A percentile compares a stretch with the other conserved stretches of the same genome.
These are phyloP conservation scores for Fraxinus cuspidata DNA, from an alignment of 257 asterid species.

Conservation along the genomic window DNA sequence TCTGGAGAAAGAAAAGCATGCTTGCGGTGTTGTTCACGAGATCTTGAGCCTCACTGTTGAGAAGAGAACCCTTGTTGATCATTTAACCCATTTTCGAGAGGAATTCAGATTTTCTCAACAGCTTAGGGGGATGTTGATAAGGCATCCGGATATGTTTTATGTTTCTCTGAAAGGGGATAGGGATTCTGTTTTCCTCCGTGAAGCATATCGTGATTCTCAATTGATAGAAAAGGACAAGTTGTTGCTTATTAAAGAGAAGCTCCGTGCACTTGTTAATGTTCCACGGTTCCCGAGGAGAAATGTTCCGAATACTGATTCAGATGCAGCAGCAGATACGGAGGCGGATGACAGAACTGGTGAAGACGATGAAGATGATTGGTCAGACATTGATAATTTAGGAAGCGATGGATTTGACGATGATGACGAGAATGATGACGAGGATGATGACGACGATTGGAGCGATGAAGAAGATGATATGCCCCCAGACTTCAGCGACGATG, in stretches of 20 bases:
- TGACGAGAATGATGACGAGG: constrained; percentile 42
- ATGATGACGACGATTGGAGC: constrained; percentile 57
- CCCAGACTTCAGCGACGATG: constrained; percentile 67
- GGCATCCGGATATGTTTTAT: constrained; percentile 98
- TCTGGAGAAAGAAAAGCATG: constrained; percentile 81
- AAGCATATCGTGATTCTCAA: constrained; percentile 89
- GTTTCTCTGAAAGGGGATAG: constrained; percentile 92
- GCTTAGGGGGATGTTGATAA: constrained; percentile 91
- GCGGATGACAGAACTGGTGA: constrained; percentile 40
- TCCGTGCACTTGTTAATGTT: constrained; percentile 79
- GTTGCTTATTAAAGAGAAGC: constrained; percentile 92
- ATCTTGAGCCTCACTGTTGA: constrained; percentile 90
- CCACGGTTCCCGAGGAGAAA: constrained; percentile 55
- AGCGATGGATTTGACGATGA: constrained; percentile 48
- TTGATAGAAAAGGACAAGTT: constrained; percentile 76
- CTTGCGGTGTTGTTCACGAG: constrained; percentile 88
- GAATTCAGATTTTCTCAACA: constrained; percentile 97
- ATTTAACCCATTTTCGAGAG: constrained; percentile 89
- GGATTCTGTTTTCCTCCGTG: constrained; percentile 94
- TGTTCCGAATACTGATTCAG: constrained; percentile 32
- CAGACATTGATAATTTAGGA: constrained; percentile 58
- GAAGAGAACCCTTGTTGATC: constrained; percentile 95
- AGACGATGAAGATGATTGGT: constrained; percentile 67
- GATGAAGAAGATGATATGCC: constrained; percentile 72
- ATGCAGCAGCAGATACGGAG: constrained; percentile 41